Evolutionary conservation across 1,284 basidiomycete species (phyloP), one percentile per base, ranked within the genome.

Genomic region (Xanthoconium separans): DNA sequence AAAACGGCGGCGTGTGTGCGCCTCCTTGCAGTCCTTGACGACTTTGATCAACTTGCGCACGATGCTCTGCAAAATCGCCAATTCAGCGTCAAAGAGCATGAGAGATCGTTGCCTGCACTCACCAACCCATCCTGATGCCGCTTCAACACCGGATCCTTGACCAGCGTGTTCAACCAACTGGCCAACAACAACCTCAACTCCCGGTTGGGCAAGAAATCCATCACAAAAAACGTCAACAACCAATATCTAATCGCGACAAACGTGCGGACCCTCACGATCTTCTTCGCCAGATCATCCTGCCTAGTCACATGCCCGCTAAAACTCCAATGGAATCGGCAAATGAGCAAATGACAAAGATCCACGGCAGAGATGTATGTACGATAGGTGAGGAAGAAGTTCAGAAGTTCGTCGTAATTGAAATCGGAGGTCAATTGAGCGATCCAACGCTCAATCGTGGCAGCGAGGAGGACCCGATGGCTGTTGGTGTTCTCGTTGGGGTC

Each of bases 361-460:
- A 87, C 73, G 6, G 88, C 82, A 50, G 77, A 80, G 64, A 94
- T 80, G 68, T 92, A 94, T 31, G 87, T 83, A 53, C 93, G 83
- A 65, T 93, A 94, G 2, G 91, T 93, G 66, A 94, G 79, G 78
- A 94, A 93, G 70, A 94, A 94, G 60, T 89, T 84, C 54, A 91
- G 77, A 22, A 94, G 77, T 61, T 93, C 87, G 66, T 92, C 89
- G 56, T 91, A 89, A 68, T 90, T 84, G 60, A 93, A 76, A 61
- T 89, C 84, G 63, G 86, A 89, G 31, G 92, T 94, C 44, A 94
- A 75, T 65, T 95, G 91, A 1, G 91, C 91, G 55, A 95, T 86
- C 90, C 91, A 93, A 2, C 92, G 84, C 68, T 95, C 92, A 60
- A 94, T 90, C 4, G 91, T 93, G 5, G 92, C 92, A 0, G 90